Base-by-base conservation (phyloP, 148 eudicot species). In the Camellia granthamiana region DNA sequence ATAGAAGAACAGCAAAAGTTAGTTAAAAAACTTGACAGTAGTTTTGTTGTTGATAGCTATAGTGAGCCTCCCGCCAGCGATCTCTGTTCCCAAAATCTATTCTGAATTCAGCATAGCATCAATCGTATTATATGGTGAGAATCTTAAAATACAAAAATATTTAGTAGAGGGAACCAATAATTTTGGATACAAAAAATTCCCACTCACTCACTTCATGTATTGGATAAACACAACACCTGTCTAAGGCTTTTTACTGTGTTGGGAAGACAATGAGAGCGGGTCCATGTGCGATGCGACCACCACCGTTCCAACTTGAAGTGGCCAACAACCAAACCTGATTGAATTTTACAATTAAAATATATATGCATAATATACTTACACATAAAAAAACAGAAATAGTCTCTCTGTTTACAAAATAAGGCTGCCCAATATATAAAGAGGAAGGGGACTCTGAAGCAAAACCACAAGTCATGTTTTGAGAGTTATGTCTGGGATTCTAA, bases 301-400 rank as follows among this genome's bases (percentile, higher is more conserved):
- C 69, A 44, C 71, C 51, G 21, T 41, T 73, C 19, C 55, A 41
- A 43, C 7, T 59, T 1, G 11, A 56, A 79, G 76, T 79, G 81
- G 59, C 73, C 78, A 78, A 64, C 65, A 83, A 41, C 65, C 73
- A 56, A 63, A 70, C 78, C 44, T 61, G 42, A 7, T 75, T 81
- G 13, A 72, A 80, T 58, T 23, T 55, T 4, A 19, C 7, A 41
- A 56, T 46, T 69, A 68, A 79, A 79, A 15, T 21, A 78, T 30
- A 73, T 67, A 63, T 77, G 59, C 79, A 64, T 30, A 64, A 77
- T 77, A 72, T 67, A 47, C 74, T 58, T 59, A 0, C 7, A 4
- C 74, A 74, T 52, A 74, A 15, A 58, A 15, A 14, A 49, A 59
- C 19, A 51, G 77, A 43, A 82, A 72, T 69, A 80, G 49, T 80